Conservation (phyloP, 2,329 filamentous ascomycete species). For the Cadophora luteo-olivacea region DNA sequence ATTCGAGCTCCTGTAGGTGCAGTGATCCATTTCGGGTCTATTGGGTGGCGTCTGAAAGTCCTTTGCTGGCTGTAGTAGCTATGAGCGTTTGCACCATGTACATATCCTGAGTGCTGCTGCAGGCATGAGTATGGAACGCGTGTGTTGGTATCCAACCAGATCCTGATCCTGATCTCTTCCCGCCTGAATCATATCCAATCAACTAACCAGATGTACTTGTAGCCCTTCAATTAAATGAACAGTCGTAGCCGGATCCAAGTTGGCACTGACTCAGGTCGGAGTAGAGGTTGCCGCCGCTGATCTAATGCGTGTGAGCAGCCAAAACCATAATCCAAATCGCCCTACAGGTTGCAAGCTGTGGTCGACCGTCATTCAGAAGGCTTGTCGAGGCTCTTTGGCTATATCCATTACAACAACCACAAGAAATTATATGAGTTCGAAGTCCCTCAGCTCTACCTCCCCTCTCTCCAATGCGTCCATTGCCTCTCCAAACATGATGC, state of each 20-base stretch:
- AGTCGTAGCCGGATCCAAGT: too few relatives aligned
- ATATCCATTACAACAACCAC: not conserved
- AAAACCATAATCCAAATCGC: not conserved
- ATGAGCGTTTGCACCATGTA: not conserved
- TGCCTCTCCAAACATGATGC: conserved; percentile 25
- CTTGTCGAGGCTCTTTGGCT: not conserved
- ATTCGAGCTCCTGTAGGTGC: too few relatives aligned
- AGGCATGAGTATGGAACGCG: not conserved
- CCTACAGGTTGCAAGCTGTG: not conserved
- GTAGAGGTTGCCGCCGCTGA: too few relatives aligned
- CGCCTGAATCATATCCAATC: too few relatives aligned
- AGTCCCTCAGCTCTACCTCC: not conserved
- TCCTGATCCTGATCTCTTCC: too few relatives aligned
- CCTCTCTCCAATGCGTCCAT: conserved; percentile 6
- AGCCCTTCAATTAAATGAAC: too few relatives aligned
- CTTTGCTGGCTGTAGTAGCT: not conserved
- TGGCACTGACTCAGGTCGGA: too few relatives aligned
- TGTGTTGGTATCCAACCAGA: too few relatives aligned
- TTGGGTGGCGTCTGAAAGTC: not conserved
- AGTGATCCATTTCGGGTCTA: not conserved
- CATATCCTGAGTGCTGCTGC: not conserved
- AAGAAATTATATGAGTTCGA: not conserved
- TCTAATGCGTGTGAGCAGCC: not conserved
- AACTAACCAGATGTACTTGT: too few relatives aligned
- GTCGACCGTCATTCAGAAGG: not conserved